phyloP scores from a whole-genome alignment of 345 rosid genomes.

The Clausena lansium region DNA sequence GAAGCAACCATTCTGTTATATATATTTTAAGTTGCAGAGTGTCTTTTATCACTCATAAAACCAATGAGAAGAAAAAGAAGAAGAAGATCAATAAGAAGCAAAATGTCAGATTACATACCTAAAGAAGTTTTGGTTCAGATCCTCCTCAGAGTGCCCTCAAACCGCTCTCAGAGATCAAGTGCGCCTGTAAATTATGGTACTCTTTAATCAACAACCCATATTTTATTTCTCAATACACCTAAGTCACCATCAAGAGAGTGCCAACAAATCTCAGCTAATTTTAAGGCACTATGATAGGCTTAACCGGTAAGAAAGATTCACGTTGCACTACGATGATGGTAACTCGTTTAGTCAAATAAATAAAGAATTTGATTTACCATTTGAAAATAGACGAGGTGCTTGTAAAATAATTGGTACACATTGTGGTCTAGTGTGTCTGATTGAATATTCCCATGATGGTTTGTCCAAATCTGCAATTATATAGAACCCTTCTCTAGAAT shows the following conservation, averaged over 20 bases:
- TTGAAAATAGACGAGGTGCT: no score
- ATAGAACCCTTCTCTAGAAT: neutral
- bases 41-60: no score
- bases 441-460: neutral
- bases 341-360: neutral
- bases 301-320: neutral
- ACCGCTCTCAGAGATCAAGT: neutral
- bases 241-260: neutral
- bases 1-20: no score
- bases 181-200: constrained; percentile 11
- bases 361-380: neutral
- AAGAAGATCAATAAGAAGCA: neutral
- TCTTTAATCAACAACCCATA: neutral
- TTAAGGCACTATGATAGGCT: neutral
- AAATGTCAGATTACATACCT: constrained; percentile 2
- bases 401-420: neutral
- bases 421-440: neutral
- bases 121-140: neutral
- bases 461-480: neutral
- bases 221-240: neutral
- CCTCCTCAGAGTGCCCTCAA: neutral
- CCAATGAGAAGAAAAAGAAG: neutral
- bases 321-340: neutral
- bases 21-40: no score
- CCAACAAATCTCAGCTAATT: neutral